Base-by-base conservation (phyloP, 2,329 filamentous ascomycete species). In the Xylogone sp. region DNA sequence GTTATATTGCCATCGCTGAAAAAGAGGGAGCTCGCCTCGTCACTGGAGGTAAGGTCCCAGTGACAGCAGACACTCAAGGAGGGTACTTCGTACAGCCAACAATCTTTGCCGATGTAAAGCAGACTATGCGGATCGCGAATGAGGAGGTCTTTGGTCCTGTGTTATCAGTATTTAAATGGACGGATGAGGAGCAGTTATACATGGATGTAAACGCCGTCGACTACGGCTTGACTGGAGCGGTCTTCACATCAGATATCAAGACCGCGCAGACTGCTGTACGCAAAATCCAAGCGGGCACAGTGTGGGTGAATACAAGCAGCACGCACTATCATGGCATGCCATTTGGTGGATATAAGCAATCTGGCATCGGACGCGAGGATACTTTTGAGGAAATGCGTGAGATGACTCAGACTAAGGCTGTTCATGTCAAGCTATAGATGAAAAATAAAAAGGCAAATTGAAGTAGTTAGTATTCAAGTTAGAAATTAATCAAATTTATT, bases 1-100 rank as follows among this genome's bases (percentile, higher is more conserved):
- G 75, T 0, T 91, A 86, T 65, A 82, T 90, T 45, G 81, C 88
- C 48, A 64, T 75, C 4, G 87, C 84, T 19, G 86, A 86, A 65
- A 74, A 74, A 9, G 83, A 87, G 60, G 86, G 86, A 20, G 83
- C 84, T 1, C 84, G 74, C 12, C 72, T 90, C 0, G 71, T 77
- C 13, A 66, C 76, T 2, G 86, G 87, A 13, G 86, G 86, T 12
- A 75, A 76, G 75, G 59, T 70, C 74, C 8, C 71, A 69, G 68
- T 80, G 78, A 44, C 43, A 29, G 22, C 66, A 10, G 61, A 68
- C 19, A 69, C 71, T 16, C 79, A 79, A 54, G 83, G 82, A 61
- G 82, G 82, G 16, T 83, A 81, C 70, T 86, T 82, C 65, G 76
- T 86, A 51, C 56, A 68, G 42, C 76, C 76, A 0, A 79, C 76